Conservation (phyloP, 352 stramenopile species). For the Pythium biforme region DNA sequence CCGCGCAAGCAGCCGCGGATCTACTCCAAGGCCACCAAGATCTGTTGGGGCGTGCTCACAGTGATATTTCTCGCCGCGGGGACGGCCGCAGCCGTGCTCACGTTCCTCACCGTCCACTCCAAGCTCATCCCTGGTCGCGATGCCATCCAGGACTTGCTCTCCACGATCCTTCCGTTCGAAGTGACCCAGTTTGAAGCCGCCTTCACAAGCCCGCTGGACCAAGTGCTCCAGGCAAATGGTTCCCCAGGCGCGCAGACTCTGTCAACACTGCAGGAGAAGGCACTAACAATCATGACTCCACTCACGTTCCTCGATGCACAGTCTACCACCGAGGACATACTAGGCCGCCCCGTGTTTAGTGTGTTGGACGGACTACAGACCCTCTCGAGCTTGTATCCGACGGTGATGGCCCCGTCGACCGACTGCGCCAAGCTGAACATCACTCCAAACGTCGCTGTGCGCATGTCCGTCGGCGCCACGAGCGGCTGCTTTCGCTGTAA, state of each 20-base stretch:
- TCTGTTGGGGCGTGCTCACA: constrained; percentile 38
- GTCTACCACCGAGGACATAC: constrained; percentile 31
- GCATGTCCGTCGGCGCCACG: constrained; percentile 51
- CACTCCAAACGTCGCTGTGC: constrained; percentile 37
- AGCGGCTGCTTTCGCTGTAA: constrained; percentile 73
- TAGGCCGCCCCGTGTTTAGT: constrained; percentile 43
- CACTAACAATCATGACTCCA: constrained; percentile 22
- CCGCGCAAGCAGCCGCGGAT: constrained; percentile 43
- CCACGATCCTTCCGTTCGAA: constrained; percentile 29
- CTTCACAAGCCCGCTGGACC: constrained; percentile 38
- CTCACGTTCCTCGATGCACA: constrained; percentile 55
- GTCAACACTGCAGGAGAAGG: constrained; percentile 29
- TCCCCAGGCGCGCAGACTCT: constrained; percentile 19
- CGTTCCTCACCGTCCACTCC: constrained; percentile 34
- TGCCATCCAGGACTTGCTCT: constrained; percentile 27
- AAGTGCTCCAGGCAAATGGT: constrained; percentile 29
- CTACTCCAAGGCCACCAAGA: constrained; percentile 47
- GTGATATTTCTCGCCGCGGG: constrained; percentile 32
- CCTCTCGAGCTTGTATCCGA: constrained; percentile 55
- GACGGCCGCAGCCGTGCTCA: constrained; percentile 25
- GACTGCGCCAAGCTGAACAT: constrained; percentile 53
- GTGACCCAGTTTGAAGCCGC: constrained; percentile 36
- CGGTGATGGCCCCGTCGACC: constrained; percentile 24
- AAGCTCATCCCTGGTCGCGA: constrained; percentile 34
- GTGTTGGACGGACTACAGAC: constrained; percentile 35